phyloP scores from a whole-genome alignment of 75 land plant genomes.

The Chamaecyparis obtusa region DNA sequence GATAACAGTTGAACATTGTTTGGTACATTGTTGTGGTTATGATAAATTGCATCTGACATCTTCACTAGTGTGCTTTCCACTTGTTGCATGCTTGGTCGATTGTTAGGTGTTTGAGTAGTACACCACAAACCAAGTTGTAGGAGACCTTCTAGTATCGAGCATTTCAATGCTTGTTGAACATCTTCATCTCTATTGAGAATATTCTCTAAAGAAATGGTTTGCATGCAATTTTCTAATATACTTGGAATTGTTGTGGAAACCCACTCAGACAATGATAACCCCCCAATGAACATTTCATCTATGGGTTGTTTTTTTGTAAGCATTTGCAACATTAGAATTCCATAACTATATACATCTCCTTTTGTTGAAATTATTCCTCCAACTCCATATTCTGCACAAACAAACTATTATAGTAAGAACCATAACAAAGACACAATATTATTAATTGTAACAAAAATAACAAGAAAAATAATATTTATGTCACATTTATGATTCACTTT shows the following conservation, averaged over 20 bases:
- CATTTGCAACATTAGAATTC: conserved; percentile 21
- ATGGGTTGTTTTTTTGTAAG: conserved; percentile 15
- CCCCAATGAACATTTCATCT: not conserved
- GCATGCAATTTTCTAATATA: too few species aligned
- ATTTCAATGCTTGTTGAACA: not conserved
- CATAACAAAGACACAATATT: too few species aligned
- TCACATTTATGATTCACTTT: too few species aligned
- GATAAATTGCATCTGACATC: not conserved
- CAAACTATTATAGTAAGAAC: not conserved
- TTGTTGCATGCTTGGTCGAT: conserved; percentile 5
- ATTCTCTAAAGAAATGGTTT: not conserved
- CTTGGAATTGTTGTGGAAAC: conserved; percentile 2
- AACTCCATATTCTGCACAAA: conserved; percentile 19
- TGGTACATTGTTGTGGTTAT: not conserved
- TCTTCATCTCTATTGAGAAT: not conserved
- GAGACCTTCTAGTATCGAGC: not conserved
- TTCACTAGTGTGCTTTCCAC: not conserved
- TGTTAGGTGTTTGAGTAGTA: not conserved
- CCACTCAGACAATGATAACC: not conserved
- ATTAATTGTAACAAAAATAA: too few species aligned
- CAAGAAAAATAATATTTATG: too few species aligned
- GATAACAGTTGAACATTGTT: not conserved
- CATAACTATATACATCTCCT: conserved; percentile 34
- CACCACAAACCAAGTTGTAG: not conserved
- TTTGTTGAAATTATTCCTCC: not conserved